These are phyloP conservation scores for Mycena olivaceomarginata DNA, from an alignment of 768 basidiomycete species.

Conservation along the genomic window DNA sequence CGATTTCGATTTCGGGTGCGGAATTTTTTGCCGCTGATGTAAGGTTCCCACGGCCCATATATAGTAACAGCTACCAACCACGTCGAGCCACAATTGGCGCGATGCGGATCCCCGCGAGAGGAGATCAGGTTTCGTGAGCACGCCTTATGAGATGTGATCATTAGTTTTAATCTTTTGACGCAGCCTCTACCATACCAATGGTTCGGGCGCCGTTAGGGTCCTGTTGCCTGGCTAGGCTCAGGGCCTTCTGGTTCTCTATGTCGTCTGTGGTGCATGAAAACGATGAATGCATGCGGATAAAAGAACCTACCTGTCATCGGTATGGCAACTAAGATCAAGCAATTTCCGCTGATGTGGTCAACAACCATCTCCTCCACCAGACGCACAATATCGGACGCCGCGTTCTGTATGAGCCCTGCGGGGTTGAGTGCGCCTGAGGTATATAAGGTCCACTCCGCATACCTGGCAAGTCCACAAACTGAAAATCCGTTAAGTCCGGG, in stretches of 20 bases:
- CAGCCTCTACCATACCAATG: constrained; percentile 59
- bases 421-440: neutral
- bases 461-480: constrained; percentile 65
- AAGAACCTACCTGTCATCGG: constrained; percentile 68
- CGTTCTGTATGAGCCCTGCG: constrained; percentile 70
- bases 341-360: constrained; percentile 69
- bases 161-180: neutral
- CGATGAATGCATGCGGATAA: no score
- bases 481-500: constrained; percentile 59
- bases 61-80: no score
- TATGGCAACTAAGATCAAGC: constrained; percentile 71
- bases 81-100: constrained; percentile 63
- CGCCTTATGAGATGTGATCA: constrained; percentile 64
- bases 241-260: constrained; percentile 75
- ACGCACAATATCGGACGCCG: constrained; percentile 61
- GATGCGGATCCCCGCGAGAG: constrained; percentile 59
- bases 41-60: no score
- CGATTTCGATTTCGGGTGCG: no score
- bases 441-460: constrained; percentile 7
- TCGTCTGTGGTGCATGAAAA: no score
- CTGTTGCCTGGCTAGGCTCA: constrained; percentile 64
- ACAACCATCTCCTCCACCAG: constrained; percentile 71
- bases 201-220: constrained; percentile 70
- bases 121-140: constrained; percentile 75
- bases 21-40: no score